These are phyloP conservation scores for Leccinum fuscescens DNA, from an alignment of 1,284 basidiomycete species.

Conservation along the genomic window DNA sequence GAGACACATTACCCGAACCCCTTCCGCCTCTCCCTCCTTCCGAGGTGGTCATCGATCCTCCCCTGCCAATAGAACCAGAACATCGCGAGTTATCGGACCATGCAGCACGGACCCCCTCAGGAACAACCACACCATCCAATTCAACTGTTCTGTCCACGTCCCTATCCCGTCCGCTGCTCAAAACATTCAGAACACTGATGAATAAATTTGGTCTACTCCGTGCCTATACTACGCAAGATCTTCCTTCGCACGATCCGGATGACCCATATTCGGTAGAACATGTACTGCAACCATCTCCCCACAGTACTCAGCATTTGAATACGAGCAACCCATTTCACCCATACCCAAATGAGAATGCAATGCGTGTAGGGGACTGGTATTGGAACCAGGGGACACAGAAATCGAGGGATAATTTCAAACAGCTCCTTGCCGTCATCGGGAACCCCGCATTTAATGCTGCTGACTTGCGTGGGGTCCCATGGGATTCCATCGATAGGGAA, in stretches of 20 bases:
- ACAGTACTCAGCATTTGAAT: background rate
- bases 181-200: background rate
- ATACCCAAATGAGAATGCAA: background rate
- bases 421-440: background rate
- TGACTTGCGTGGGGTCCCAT: background rate
- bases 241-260: background rate
- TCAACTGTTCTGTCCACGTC: fast-evolving
- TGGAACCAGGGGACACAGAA: background rate
- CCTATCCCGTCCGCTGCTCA: background rate
- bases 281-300: background rate
- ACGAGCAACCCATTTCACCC: background rate
- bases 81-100: fast-evolving
- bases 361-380: background rate
- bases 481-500: background rate
- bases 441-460: background rate
- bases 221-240: background rate
- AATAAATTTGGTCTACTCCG: background rate
- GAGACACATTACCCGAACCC: background rate
- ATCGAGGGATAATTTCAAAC: background rate
- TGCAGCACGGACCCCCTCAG: background rate
- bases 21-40: background rate
- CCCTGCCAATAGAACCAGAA: background rate
- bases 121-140: fast-evolving
- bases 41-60: fast-evolving
- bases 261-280: background rate